Evolutionary conservation across 1,139 yeast genomes (phyloP).

Genomic region (Suhomyces chickasaworum): DNA sequence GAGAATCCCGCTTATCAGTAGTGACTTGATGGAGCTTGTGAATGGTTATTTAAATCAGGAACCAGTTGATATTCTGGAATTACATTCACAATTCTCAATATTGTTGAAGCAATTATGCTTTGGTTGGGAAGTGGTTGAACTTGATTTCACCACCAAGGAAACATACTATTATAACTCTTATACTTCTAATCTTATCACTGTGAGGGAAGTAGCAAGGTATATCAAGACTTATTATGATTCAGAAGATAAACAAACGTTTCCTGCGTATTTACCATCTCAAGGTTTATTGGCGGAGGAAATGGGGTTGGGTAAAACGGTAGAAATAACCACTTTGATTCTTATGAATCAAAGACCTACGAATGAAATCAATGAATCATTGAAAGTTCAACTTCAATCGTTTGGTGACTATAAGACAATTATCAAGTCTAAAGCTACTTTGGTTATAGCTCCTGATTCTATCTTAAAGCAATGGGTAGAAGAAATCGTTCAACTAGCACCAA

Average conservation of each 20-base stretch:
- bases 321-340: constrained; percentile 64
- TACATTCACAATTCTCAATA: constrained; percentile 20
- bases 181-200: constrained; percentile 49
- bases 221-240: constrained; percentile 25
- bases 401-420: constrained; percentile 47
- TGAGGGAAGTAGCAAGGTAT: constrained; percentile 30
- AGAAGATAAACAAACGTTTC: constrained; percentile 15
- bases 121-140: constrained; percentile 51
- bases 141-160: constrained; percentile 13
- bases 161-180: constrained; percentile 50
- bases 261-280: constrained; percentile 46
- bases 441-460: constrained; percentile 84
- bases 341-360: constrained; percentile 54
- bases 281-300: constrained; percentile 89
- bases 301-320: constrained; percentile 96
- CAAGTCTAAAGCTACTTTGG: constrained; percentile 69
- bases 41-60: constrained; percentile 9
- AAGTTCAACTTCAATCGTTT: constrained; percentile 35
- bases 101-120: constrained; percentile 44
- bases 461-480: constrained; percentile 84
- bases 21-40: constrained; percentile 14
- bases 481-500: constrained; percentile 57
- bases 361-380: constrained; percentile 46
- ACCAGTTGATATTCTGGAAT: constrained; percentile 6
- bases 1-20: constrained; percentile 21